Evolutionary conservation across 257 asterid species (phyloP).

Genomic region (Nicotiana tomentosiformis): DNA sequence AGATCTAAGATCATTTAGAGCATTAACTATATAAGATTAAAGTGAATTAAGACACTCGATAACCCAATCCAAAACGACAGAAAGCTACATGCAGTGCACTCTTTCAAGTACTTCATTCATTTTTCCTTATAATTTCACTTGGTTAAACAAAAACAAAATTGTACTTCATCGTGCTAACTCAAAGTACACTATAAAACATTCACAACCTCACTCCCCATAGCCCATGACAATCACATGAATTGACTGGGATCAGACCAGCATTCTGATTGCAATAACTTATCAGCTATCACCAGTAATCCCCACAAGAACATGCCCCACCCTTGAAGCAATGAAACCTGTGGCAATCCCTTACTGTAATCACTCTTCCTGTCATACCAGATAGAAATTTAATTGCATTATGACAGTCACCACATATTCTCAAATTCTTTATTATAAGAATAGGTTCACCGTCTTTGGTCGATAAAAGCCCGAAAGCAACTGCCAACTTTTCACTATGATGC

Average conservation of each 20-base stretch:
- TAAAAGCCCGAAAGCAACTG: slow-evolving; percentile 56
- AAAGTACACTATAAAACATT: not conserved
- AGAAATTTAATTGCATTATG: slow-evolving; percentile 53
- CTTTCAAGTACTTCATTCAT: not conserved
- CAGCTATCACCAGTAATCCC: slow-evolving; percentile 52
- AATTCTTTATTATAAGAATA: slow-evolving; percentile 57
- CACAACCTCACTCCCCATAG: not conserved
- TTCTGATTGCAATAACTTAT: not conserved
- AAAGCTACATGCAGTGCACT: not conserved
- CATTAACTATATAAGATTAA: not conserved
- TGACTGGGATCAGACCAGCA: not conserved
- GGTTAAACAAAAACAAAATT: not conserved
- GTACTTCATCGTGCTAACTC: not conserved
- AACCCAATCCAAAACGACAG: not conserved
- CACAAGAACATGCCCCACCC: slow-evolving; percentile 56
- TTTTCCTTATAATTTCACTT: not conserved
- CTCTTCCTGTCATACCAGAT: slow-evolving; percentile 46
- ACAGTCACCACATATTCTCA: slow-evolving; percentile 71
- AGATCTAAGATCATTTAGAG: not conserved
- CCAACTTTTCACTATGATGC: slow-evolving; percentile 72
- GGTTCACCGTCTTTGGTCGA: slow-evolving; percentile 26
- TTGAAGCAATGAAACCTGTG: slow-evolving; percentile 65
- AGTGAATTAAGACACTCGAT: not conserved
- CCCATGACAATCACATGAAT: not conserved
- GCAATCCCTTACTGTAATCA: slow-evolving; percentile 61